phyloP scores from a whole-genome alignment of 2,329 filamentous ascomycete genomes.

The Ceratocystis papillata region DNA sequence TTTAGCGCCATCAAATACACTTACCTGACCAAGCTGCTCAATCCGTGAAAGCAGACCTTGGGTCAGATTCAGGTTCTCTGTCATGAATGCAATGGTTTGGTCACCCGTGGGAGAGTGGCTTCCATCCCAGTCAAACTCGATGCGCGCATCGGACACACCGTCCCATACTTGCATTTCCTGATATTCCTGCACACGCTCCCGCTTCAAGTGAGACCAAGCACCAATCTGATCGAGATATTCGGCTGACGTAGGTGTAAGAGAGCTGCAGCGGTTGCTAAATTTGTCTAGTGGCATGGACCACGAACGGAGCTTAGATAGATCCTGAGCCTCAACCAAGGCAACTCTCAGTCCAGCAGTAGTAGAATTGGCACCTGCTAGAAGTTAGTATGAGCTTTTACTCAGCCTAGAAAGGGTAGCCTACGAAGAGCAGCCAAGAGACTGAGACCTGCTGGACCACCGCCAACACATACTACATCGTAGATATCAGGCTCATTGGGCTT shows the following conservation, averaged over 20 bases:
- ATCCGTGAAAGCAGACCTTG: slow-evolving; percentile 64
- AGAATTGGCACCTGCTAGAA: slow-evolving; percentile 56
- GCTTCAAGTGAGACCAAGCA: slow-evolving; percentile 68
- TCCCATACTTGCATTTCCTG: slow-evolving; percentile 99
- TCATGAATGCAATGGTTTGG: slow-evolving; percentile 83
- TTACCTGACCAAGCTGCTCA: slow-evolving; percentile 55
- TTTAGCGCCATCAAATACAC: slow-evolving; percentile 63
- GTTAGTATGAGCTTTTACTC: slow-evolving; percentile 20
- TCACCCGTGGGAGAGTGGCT: slow-evolving; percentile 22
- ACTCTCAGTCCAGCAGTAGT: slow-evolving; percentile 67
- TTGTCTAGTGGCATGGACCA: slow-evolving; percentile 56
- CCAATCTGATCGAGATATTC: slow-evolving; percentile 72
- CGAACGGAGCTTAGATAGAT: slow-evolving; percentile 56
- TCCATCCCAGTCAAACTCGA: slow-evolving; percentile 68
- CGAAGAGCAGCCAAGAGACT: slow-evolving; percentile 68
- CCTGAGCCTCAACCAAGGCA: slow-evolving; percentile 82
- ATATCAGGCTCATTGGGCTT: slow-evolving; percentile 47
- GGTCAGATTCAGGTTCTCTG: slow-evolving; percentile 83
- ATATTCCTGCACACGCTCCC: slow-evolving; percentile 69
- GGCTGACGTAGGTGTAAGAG: slow-evolving; percentile 80
- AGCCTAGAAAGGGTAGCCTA: slow-evolving; percentile 35
- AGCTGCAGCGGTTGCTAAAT: slow-evolving; percentile 93
- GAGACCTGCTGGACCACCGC: slow-evolving; percentile 78
- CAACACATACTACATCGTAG: slow-evolving; percentile 87
- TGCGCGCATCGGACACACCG: slow-evolving; percentile 72